Base-by-base conservation (phyloP, 805 yeast species). In the Candida pini region DNA sequence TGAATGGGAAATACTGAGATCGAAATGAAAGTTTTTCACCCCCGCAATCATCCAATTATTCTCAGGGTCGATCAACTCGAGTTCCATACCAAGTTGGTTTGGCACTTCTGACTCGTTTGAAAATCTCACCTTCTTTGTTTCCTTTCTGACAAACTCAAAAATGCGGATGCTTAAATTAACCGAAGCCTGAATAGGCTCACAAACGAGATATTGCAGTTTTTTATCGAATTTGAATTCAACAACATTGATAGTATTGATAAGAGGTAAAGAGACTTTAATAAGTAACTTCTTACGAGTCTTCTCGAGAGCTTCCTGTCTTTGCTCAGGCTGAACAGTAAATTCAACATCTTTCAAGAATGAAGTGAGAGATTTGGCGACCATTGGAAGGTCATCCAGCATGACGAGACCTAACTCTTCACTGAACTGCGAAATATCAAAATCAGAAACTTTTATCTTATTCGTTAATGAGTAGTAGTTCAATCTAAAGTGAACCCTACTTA, bases 21-120 rank as follows among this genome's bases (percentile, higher is more conserved):
- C 63, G 5, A 69, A 56, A 3, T 62, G 52, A 41, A 87, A 72
- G 9, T 63, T 53, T 39, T 76, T 76, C 41, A 72, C 66, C 0
- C 97, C 97, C 5, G 86, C 76, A 4, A 88, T 62, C 3, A 87
- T 53, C 97, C 97, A 90, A 34, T 68, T 71, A 17, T 41, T 53
- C 10, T 87, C 96, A 41, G 36, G 38, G 12, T 54, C 55, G 18
- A 38, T 21, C n/a, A 58, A 38, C 15, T 43, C 55, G 7, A 62
- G 26, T 12, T 45, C 48, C 18, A 60, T 40, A 9, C 38, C 29
- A 18, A 51, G 30, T 8, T 26, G 31, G n/a, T 28, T 36, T 10
- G 51, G 43, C 16, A 38, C n/a, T 12, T 31, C 37, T 6, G 51
- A 38, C 14, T 48, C 54, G 27, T 41, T 38, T 15, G 37, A 30